Evolutionary conservation across 2,329 filamentous ascomycete genomes (phyloP).

Genomic region (Scorias spongiosa): DNA sequence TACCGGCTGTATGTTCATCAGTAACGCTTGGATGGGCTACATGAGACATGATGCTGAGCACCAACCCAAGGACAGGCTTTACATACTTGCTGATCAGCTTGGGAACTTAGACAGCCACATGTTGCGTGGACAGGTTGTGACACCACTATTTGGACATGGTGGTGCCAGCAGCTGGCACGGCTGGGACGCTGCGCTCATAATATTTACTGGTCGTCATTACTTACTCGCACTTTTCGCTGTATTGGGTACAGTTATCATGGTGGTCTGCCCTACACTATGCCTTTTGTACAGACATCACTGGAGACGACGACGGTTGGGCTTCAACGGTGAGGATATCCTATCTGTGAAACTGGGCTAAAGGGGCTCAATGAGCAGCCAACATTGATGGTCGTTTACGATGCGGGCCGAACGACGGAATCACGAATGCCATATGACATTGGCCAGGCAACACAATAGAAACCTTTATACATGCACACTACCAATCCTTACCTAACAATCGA

Average conservation of each 20-base stretch:
- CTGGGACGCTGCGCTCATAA: slow-evolving; percentile 13
- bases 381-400: too few species aligned
- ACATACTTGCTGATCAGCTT: slow-evolving; percentile 12
- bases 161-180: slow-evolving; percentile 17
- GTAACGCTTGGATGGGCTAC: slow-evolving; percentile 15
- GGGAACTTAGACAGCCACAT: slow-evolving; percentile 13
- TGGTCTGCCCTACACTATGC: neutral
- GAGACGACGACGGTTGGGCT: too few species aligned
- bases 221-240: neutral
- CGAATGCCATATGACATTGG: too few species aligned
- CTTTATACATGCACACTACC: too few species aligned
- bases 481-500: too few species aligned
- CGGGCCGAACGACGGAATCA: too few species aligned
- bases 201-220: slow-evolving; percentile 12
- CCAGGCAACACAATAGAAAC: too few species aligned
- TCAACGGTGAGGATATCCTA: too few species aligned
- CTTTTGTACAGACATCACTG: too few species aligned
- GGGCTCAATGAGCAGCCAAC: too few species aligned
- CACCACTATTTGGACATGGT: slow-evolving; percentile 14
- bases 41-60: slow-evolving; percentile 2
- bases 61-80: slow-evolving; percentile 6
- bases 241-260: neutral
- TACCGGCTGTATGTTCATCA: slow-evolving; percentile 17
- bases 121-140: slow-evolving; percentile 13
- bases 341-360: too few species aligned